phyloP scores from a whole-genome alignment of 805 yeast species.

The Scheffersomyces spartinae region DNA sequence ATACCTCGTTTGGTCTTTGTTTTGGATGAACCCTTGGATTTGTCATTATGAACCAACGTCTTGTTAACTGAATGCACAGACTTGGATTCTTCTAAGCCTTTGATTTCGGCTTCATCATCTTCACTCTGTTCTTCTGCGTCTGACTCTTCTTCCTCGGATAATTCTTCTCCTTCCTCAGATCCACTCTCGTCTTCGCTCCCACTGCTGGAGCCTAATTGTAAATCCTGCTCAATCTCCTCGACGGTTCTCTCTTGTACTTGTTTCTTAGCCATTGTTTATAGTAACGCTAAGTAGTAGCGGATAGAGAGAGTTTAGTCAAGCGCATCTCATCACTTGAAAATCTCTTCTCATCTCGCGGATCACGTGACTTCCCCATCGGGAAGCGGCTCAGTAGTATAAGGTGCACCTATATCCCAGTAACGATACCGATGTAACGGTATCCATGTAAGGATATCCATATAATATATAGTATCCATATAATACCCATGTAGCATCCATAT shows the following conservation, averaged over 20 bases:
- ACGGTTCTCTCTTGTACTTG: slow-evolving; percentile 9
- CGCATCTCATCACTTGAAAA: too few species aligned
- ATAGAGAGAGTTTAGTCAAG: too few species aligned
- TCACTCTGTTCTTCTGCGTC: slow-evolving; percentile 8
- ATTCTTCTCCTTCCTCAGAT: slow-evolving; percentile 10
- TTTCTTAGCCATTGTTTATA: slow-evolving; percentile 6
- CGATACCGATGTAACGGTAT: too few species aligned
- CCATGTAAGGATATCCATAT: too few species aligned
- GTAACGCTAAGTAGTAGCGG: too few species aligned
- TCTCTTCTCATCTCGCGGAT: too few species aligned
- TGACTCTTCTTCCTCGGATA: slow-evolving; percentile 11
- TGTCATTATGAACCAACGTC: slow-evolving; percentile 3
- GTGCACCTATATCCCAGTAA: too few species aligned
- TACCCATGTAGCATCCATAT: too few species aligned
- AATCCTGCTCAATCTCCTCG: slow-evolving; percentile 12
- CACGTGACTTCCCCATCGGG: too few species aligned
- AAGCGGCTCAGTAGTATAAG: too few species aligned
- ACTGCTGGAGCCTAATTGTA: slow-evolving; percentile 8
- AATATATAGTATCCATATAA: too few species aligned
- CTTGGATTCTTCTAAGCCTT: too few species aligned
- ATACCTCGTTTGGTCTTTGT: slow-evolving; percentile 42
- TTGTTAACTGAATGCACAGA: slow-evolving; percentile 12
- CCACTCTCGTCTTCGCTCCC: slow-evolving; percentile 7
- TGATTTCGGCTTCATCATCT: slow-evolving; percentile 8
- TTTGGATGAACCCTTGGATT: slow-evolving; percentile 7